These are phyloP conservation scores for Mortierella sp. DNA, from an alignment of 371 early-diverging fungal genomes.

Conservation along the genomic window DNA sequence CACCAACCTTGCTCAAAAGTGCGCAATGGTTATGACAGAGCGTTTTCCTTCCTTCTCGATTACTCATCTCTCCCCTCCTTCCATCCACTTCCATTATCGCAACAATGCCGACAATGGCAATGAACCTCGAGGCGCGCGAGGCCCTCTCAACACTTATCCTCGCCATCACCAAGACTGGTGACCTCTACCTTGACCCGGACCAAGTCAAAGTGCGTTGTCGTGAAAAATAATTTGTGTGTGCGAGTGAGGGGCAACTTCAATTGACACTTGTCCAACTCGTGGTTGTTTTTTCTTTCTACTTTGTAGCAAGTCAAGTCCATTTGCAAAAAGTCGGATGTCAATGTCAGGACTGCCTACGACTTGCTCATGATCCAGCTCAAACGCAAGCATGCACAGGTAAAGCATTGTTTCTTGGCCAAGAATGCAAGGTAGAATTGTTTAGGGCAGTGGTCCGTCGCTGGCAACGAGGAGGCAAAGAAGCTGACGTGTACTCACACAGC, in stretches of 20 bases:
- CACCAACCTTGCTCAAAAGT: slow-evolving; percentile 12
- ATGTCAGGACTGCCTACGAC: slow-evolving; percentile 63
- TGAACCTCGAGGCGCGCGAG: slow-evolving; percentile 46
- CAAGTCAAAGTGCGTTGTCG: slow-evolving; percentile 38
- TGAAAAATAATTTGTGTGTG: neutral
- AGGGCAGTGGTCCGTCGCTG: no score
- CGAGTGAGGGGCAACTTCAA: neutral
- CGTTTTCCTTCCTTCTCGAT: neutral
- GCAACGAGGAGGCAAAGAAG: no score
- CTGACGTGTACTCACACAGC: neutral
- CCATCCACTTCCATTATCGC: slow-evolving; percentile 10
- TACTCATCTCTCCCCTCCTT: slow-evolving; percentile 6
- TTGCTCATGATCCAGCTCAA: slow-evolving; percentile 65
- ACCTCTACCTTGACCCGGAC: slow-evolving; percentile 46
- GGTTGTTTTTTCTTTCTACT: neutral
- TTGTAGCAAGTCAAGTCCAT: slow-evolving; percentile 65
- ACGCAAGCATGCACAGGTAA: slow-evolving; percentile 77
- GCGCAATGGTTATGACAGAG: neutral
- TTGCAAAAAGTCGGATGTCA: slow-evolving; percentile 65
- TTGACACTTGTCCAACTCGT: slow-evolving; percentile 9
- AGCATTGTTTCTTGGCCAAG: no score
- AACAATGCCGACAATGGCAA: slow-evolving; percentile 24
- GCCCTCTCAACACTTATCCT: slow-evolving; percentile 39
- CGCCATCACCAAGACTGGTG: slow-evolving; percentile 50
- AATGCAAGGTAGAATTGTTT: no score